A percentile compares a stretch with the other conserved stretches of the same genome.
Evolutionary conservation across 805 yeast genomes (phyloP).

Genomic region (Starmerella floris): DNA sequence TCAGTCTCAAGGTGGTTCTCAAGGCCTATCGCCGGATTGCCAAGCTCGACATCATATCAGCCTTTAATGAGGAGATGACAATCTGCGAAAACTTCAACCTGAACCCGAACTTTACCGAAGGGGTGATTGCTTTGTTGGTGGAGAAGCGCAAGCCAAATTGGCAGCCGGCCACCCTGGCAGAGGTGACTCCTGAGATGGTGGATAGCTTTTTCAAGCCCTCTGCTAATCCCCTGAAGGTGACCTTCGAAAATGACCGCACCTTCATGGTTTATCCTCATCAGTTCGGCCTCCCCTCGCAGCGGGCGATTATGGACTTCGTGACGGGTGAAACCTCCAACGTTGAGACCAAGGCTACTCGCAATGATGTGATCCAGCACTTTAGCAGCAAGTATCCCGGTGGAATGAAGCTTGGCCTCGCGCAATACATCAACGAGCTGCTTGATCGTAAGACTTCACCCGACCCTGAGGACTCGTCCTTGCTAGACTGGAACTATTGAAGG

Average conservation of each 20-base stretch:
- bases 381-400: slow-evolving; percentile 23
- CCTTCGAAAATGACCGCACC: slow-evolving; percentile 25
- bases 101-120: slow-evolving; percentile 50
- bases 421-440: slow-evolving; percentile 47
- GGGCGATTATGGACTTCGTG: slow-evolving; percentile 49
- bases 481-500: slow-evolving; percentile 40
- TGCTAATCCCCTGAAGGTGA: slow-evolving; percentile 26
- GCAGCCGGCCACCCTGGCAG: slow-evolving; percentile 34
- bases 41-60: slow-evolving; percentile 44
- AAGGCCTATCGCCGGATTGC: slow-evolving; percentile 53
- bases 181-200: slow-evolving; percentile 26
- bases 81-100: slow-evolving; percentile 65
- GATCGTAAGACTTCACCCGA: slow-evolving; percentile 42
- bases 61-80: slow-evolving; percentile 58
- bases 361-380: slow-evolving; percentile 57
- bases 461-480: slow-evolving; percentile 30
- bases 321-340: slow-evolving; percentile 58
- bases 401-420: slow-evolving; percentile 43
- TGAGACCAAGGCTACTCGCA: slow-evolving; percentile 52
- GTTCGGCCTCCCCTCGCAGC: slow-evolving; percentile 70
- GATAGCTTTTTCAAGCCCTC: slow-evolving; percentile 23
- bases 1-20: slow-evolving; percentile 63
- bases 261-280: slow-evolving; percentile 44
- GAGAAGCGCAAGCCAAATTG: slow-evolving; percentile 45
- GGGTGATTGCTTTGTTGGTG: slow-evolving; percentile 32